phyloP scores from a whole-genome alignment of 768 basidiomycete genomes.

The Botryobasidium botryosum region DNA sequence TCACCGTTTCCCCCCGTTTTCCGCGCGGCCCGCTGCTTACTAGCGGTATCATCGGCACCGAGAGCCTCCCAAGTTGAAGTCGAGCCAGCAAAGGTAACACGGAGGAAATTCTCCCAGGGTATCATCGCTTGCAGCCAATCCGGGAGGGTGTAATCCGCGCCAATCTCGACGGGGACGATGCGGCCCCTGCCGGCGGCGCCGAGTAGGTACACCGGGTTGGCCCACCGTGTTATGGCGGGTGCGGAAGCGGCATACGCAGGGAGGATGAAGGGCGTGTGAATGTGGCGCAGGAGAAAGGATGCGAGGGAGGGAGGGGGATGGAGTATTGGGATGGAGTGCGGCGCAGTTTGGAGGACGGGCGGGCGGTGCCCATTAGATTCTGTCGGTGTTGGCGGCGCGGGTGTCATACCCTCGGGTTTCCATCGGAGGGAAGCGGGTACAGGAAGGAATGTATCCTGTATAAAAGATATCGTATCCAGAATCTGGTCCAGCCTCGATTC shows the following conservation, averaged over 20 bases:
- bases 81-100: constrained; percentile 20
- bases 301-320: constrained; percentile 3
- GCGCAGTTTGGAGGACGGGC: too few species aligned
- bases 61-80: too few species aligned
- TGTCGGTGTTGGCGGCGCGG: constrained; percentile 1
- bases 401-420: neutral
- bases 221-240: constrained; percentile 72
- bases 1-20: too few species aligned
- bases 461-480: constrained; percentile 37
- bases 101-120: constrained; percentile 59
- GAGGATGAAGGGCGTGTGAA: constrained; percentile 51
- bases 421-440: neutral
- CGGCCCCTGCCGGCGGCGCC: constrained; percentile 61
- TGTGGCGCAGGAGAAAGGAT: constrained; percentile 1
- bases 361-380: too few species aligned
- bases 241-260: constrained; percentile 45
- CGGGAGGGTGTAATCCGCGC: constrained; percentile 59
- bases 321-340: constrained; percentile 3
- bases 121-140: constrained; percentile 75
- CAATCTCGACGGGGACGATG: constrained; percentile 81
- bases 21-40: too few species aligned
- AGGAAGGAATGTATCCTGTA: constrained; percentile 32
- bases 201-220: constrained; percentile 47
- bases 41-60: too few species aligned
- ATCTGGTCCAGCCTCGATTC: constrained; percentile 40